Evolutionary conservation across 192 early-diverging fungal genomes (phyloP).

Genomic region (Phycomyces nitens): DNA sequence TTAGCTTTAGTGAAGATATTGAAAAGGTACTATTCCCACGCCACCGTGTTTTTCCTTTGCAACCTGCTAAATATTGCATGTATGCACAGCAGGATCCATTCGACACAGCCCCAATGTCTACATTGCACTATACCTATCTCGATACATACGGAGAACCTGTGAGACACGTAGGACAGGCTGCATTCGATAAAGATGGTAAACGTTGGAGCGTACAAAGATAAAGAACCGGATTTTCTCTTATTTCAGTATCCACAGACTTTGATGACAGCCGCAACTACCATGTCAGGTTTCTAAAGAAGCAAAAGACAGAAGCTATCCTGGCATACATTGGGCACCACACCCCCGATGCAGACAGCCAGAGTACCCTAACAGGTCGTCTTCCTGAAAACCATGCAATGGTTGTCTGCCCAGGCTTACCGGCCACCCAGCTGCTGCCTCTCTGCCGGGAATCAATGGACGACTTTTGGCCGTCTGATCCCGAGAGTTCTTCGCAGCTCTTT

Average conservation of each 20-base stretch:
- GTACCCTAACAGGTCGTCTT: neutral
- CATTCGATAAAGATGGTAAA: slow-evolving; percentile 5
- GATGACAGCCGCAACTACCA: neutral
- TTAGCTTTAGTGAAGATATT: no score
- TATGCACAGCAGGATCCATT: no score
- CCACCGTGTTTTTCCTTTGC: no score
- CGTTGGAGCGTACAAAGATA: no score
- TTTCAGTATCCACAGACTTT: neutral
- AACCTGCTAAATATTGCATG: no score
- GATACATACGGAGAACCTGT: slow-evolving; percentile 6
- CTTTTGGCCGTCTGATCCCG: neutral
- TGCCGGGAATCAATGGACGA: neutral
- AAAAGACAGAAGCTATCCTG: neutral
- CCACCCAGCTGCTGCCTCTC: neutral
- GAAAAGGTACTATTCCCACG: no score
- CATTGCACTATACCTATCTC: slow-evolving; percentile 22
- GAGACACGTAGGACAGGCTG: slow-evolving; percentile 1
- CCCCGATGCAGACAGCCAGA: neutral
- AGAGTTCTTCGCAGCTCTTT: neutral
- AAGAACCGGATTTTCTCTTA: neutral
- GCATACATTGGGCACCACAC: neutral
- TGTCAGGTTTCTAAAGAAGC: neutral
- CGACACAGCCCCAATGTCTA: no score
- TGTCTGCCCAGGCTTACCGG: neutral
- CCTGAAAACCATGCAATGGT: neutral